Base-by-base conservation (phyloP, 2,329 filamentous ascomycete genomes). In the Stachybotrys elegans region DNA sequence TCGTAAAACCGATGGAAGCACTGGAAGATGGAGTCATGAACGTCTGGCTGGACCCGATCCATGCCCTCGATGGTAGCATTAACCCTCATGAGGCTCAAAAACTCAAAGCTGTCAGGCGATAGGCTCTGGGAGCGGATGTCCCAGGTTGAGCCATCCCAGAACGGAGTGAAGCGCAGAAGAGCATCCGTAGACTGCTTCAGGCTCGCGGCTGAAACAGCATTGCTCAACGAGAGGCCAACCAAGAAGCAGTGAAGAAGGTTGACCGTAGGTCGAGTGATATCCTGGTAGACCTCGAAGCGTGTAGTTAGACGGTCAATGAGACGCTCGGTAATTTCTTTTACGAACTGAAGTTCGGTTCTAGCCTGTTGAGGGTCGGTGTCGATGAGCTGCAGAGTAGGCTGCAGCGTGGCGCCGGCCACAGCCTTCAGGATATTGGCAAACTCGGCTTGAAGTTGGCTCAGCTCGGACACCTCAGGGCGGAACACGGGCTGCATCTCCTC, bases 191-290 rank as follows among this genome's bases (percentile, higher is more conserved):
- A 41, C 17, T 49, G 31, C 8, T 76, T 60, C 22, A 49, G 65
- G 61, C 36, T 69, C 54, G 51, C 79, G 66, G 52, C 76, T 51
- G 57, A 70, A 7, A 56, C 51, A 3, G 61, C 55, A 56, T 68
- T 67, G 43, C 73, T 76, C 29, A 94, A 65, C 1, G 79, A 84
- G 23, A 94, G 65, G 3, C 89, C 91, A 47, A 95, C 70, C 51
- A 85, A 80, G 9, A 97, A 69, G 53, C 88, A 88, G 46, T 86
- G 81, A 35, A 97, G 71, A 50, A 96, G 86, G 42, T 86, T 88
- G 36, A 89, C 74, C 11, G 89, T 76, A 4, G 89, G 91, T 36
- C 79, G 73, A 0, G 86, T 87, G 53, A 97, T 79, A 58, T 98
- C 93, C 48, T 89, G 87, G 56, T 96, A 97, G 13, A 82, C 81